Evolutionary conservation across 2,329 filamentous ascomycete genomes (phyloP).

Genomic region (Fusarium graminum): DNA sequence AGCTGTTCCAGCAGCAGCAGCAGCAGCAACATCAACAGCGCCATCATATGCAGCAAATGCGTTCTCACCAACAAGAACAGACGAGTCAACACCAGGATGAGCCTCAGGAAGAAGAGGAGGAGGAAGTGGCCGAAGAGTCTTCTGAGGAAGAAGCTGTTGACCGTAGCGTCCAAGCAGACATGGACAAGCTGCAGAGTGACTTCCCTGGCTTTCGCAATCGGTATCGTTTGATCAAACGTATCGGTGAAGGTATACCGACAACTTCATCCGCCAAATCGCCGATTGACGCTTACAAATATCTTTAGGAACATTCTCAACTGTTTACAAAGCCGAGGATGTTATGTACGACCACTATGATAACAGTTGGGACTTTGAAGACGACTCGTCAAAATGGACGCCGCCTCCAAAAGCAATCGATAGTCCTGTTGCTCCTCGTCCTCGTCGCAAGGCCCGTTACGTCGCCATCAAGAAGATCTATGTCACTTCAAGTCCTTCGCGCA

Average conservation of each 20-base stretch:
- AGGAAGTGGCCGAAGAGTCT: slow-evolving; percentile 58
- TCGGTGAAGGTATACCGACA: slow-evolving; percentile 82
- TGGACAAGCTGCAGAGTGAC: slow-evolving; percentile 82
- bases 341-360: slow-evolving; percentile 87
- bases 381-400: slow-evolving; percentile 75
- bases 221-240: slow-evolving; percentile 94
- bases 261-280: not conserved
- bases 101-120: slow-evolving; percentile 55
- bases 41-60: slow-evolving; percentile 33
- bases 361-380: slow-evolving; percentile 83
- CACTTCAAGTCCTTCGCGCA: slow-evolving; percentile 91
- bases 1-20: slow-evolving; percentile 44
- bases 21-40: slow-evolving; percentile 41
- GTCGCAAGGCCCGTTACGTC: slow-evolving; percentile 76
- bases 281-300: slow-evolving; percentile 25
- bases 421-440: slow-evolving; percentile 49
- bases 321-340: slow-evolving; percentile 97
- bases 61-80: slow-evolving; percentile 33
- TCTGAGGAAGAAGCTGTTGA: slow-evolving; percentile 75
- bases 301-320: slow-evolving; percentile 94
- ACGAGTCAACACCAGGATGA: slow-evolving; percentile 34
- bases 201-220: slow-evolving; percentile 87
- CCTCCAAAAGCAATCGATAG: slow-evolving; percentile 69
- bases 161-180: slow-evolving; percentile 81
- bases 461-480: slow-evolving; percentile 99